Base-by-base conservation (phyloP, 164 flowering plant genomes). In the Macadamia integrifolia region DNA sequence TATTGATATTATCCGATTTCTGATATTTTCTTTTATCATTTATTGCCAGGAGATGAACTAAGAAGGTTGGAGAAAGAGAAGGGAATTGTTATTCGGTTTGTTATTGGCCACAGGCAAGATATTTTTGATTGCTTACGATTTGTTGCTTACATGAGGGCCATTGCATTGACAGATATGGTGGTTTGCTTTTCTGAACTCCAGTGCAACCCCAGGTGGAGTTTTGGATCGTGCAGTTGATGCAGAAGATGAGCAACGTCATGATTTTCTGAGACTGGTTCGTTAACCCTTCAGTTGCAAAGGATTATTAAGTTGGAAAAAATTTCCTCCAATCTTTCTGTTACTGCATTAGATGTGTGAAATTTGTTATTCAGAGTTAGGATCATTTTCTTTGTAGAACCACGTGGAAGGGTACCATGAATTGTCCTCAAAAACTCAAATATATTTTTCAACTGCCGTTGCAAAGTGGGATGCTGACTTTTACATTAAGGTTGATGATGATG, bases 381-480 rank as follows among this genome's bases (percentile, higher is more conserved):
- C 50, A 11, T 71, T 65, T 67, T 43, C 61, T 46, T 63, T 78
- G 79, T 92, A 92, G 98, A 79, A 90, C 71, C 98, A 93, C 73
- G 76, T 90, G 5, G 98, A 93, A 87, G 98, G 97, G 15, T 93
- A 93, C 72, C 97, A 88, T 72, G 92, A 88, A 70, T 75, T 93
- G 72, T 90, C 98, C 48, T 77, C 92, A 56, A 93, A 93, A 74
- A 93, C 98, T 12, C 89, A 89, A 82, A 82, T 77, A 69, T 92
- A 84, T 80, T 94, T 94, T 60, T 83, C 97, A 53, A 87, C 91
- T 8, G 98, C 92, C 69, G 95, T 88, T 65, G 86, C 92, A n/a
- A 85, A 69, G 74, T 93, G 96, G 97, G 97, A 93, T 84, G 96
- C 98, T 67, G 96, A 93, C 64, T 93, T 90, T 72, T 93, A 84